A percentile compares a stretch with the other conserved stretches of the same genome.
Evolutionary conservation across 2,329 filamentous ascomycete genomes (phyloP).

Genomic region (Mollisiaceae sp.): DNA sequence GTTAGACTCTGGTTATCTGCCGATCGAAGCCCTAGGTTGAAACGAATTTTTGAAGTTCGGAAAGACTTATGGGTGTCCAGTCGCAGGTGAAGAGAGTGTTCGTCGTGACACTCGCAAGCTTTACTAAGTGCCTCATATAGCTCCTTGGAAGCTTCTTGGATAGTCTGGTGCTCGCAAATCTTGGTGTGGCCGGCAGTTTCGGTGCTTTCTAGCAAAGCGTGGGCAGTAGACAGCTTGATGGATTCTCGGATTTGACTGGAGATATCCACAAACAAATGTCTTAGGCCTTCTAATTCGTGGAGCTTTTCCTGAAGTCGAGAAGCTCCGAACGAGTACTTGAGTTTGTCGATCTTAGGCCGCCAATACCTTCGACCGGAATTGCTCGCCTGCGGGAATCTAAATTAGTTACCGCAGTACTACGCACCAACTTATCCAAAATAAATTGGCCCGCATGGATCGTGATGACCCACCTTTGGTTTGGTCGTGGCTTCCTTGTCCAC

Average conservation of each 20-base stretch:
- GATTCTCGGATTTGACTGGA: conserved; percentile 4
- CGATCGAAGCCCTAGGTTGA: background rate
- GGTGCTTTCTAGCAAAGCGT: background rate
- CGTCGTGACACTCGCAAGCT: background rate
- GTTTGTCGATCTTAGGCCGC: background rate
- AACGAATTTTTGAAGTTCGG: background rate
- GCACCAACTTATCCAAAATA: background rate
- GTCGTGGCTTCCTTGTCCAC: background rate
- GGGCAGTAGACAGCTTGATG: background rate
- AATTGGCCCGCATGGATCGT: background rate
- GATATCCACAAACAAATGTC: background rate
- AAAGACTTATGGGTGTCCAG: background rate
- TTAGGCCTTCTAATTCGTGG: background rate
- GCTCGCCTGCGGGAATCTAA: background rate
- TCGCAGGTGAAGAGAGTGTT: background rate
- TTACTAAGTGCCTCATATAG: background rate
- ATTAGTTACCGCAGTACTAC: background rate
- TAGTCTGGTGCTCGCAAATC: background rate
- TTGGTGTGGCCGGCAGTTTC: background rate
- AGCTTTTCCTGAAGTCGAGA: conserved; percentile 2
- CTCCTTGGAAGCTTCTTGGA: conserved; percentile 5
- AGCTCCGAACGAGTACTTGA: conserved; percentile 1
- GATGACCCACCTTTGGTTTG: conserved; percentile 1
- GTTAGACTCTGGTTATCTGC: background rate
- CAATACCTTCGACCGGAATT: background rate